A percentile compares a stretch with the other conserved stretches of the same genome.
Conservation (phyloP, 805 yeast species). For the Nakazawaea laoshanensis region DNA sequence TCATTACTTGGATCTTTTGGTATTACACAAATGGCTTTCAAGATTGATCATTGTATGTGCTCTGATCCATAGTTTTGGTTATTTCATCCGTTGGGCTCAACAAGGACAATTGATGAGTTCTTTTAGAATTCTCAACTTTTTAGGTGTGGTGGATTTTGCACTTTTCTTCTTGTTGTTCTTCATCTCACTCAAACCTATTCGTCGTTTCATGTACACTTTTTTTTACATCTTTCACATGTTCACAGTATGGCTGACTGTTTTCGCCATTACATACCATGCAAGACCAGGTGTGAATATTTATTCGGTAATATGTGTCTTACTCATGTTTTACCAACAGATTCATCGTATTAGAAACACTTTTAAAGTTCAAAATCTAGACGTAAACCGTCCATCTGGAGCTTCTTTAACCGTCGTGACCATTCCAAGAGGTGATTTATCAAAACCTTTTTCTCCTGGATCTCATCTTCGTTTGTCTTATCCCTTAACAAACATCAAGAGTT, state of each 20-base stretch:
- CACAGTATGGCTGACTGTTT: conserved; percentile 35
- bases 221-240: conserved; percentile 54
- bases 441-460: conserved; percentile 38
- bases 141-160: conserved; percentile 41
- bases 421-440: conserved; percentile 16
- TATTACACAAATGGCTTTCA: conserved; percentile 67
- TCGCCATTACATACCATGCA: conserved; percentile 50
- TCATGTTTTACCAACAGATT: conserved; percentile 29
- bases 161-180: conserved; percentile 28
- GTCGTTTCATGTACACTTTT: conserved; percentile 38
- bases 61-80: conserved; percentile 45
- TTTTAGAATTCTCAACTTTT: conserved; percentile 31
- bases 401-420: conserved; percentile 15
- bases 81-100: conserved; percentile 36
- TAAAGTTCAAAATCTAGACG: conserved; percentile 14
- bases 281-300: conserved; percentile 52
- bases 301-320: conserved; percentile 18
- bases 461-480: conserved; percentile 44
- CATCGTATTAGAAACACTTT: conserved; percentile 20
- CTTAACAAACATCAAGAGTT: conserved; percentile 28
- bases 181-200: conserved; percentile 38
- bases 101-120: conserved; percentile 27
- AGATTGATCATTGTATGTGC: conserved; percentile 40
- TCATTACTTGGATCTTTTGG: conserved; percentile 45
- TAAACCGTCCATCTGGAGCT: conserved; percentile 16